Evolutionary conservation across 179 eudicot genomes (phyloP).

Genomic region (Corrigiola litoralis): DNA sequence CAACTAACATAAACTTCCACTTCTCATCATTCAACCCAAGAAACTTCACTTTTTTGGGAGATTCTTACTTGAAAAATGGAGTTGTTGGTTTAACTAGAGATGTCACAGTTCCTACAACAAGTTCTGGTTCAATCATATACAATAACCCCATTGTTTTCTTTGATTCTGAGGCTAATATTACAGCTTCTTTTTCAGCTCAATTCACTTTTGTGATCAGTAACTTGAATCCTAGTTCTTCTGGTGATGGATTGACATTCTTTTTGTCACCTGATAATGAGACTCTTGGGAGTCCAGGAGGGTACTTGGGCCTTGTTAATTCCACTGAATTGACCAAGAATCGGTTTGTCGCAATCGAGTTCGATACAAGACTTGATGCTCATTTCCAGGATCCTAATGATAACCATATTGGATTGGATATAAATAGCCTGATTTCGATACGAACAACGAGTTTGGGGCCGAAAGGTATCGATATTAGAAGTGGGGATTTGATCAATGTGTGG

Average conservation of each 20-base stretch:
- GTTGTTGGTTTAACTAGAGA: slow-evolving; percentile 62
- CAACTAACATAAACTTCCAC: slow-evolving; percentile 31
- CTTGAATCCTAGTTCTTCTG: slow-evolving; percentile 46
- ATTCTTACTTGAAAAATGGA: slow-evolving; percentile 65
- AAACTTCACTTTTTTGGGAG: slow-evolving; percentile 73
- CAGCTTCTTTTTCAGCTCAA: slow-evolving; percentile 72
- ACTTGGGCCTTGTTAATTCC: slow-evolving; percentile 73
- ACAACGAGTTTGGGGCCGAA: slow-evolving; percentile 32
- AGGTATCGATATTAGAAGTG: slow-evolving; percentile 61
- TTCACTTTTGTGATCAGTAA: slow-evolving; percentile 59
- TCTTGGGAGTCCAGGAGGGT: slow-evolving; percentile 76
- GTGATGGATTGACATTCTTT: slow-evolving; percentile 82
- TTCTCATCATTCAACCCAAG: slow-evolving; percentile 46
- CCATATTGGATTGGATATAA: slow-evolving; percentile 82
- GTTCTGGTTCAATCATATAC: slow-evolving; percentile 73
- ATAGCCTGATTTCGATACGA: slow-evolving; percentile 53
- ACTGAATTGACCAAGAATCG: slow-evolving; percentile 61
- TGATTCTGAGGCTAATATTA: slow-evolving; percentile 45
- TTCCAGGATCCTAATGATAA: slow-evolving; percentile 71
- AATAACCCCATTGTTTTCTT: slow-evolving; percentile 54
- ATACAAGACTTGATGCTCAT: slow-evolving; percentile 52
- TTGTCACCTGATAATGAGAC: slow-evolving; percentile 58
- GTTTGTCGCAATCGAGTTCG: slow-evolving; percentile 78
- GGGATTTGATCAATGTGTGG: slow-evolving; percentile 63
- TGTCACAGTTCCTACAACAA: slow-evolving; percentile 59